Conservation (phyloP, 2,329 filamentous ascomycete species). For the Alternaria sp. region DNA sequence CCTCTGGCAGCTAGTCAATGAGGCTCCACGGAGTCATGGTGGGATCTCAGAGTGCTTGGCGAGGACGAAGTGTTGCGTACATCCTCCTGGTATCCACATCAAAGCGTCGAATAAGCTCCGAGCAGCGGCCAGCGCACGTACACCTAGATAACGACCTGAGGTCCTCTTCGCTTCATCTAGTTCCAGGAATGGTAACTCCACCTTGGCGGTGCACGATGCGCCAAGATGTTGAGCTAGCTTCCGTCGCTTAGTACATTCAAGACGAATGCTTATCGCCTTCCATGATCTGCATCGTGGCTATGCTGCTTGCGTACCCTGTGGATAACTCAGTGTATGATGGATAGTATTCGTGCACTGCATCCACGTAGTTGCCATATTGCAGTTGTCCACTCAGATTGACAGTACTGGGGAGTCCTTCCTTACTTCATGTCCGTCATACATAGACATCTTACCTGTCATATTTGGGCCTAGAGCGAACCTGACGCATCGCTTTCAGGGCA, state of each 20-base stretch:
- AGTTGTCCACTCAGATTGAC: not conserved
- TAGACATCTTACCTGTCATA: slow-evolving; percentile 1
- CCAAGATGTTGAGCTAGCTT: slow-evolving; percentile 30
- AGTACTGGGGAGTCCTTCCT: not conserved
- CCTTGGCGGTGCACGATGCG: slow-evolving; percentile 32
- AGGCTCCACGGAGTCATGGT: slow-evolving; percentile 21
- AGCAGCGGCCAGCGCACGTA: slow-evolving; percentile 26
- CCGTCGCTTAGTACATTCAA: slow-evolving; percentile 13
- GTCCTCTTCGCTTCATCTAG: slow-evolving; percentile 28
- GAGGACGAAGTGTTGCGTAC: slow-evolving; percentile 38
- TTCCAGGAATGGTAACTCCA: slow-evolving; percentile 15
- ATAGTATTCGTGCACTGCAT: not conserved
- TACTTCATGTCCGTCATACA: not conserved
- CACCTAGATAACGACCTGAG: slow-evolving; percentile 25
- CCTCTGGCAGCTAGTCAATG: slow-evolving; percentile 32
- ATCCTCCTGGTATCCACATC: slow-evolving; percentile 39
- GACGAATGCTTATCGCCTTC: slow-evolving; percentile 11
- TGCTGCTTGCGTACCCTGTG: slow-evolving; percentile 9
- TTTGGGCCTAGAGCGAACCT: not conserved
- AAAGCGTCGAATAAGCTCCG: slow-evolving; percentile 37
- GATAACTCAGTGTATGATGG: not conserved
- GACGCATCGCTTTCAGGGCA: not conserved
- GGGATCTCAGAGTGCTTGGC: slow-evolving; percentile 38
- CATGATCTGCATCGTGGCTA: slow-evolving; percentile 8
- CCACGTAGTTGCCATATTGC: not conserved